Evolutionary conservation across 306 rosid species (phyloP).

Genomic region (Sicyos edulis): DNA sequence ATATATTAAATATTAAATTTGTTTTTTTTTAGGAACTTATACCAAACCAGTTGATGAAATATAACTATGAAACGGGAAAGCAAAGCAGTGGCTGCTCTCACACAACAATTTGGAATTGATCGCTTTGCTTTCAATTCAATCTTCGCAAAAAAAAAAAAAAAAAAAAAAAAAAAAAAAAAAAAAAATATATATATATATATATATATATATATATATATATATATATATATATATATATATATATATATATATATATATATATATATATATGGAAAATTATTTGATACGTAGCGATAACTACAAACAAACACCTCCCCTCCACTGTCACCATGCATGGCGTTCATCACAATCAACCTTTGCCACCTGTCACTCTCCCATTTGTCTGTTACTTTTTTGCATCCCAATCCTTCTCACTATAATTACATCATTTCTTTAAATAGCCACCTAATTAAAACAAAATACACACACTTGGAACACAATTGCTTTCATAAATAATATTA

Average conservation of each 20-base stretch:
- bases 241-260: too few relatives aligned
- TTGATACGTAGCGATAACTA: conserved; percentile 14
- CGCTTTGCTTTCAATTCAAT: conserved; percentile 66
- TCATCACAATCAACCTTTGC: conserved; percentile 11
- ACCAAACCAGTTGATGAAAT: background rate
- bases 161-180: too few relatives aligned
- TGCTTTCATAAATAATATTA: too few relatives aligned
- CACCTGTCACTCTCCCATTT: background rate
- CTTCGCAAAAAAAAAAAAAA: conserved; percentile 10
- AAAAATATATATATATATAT: too few relatives aligned
- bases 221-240: too few relatives aligned
- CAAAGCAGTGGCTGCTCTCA: background rate
- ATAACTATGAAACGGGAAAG: conserved; percentile 6
- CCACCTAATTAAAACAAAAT: too few relatives aligned
- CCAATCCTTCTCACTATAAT: background rate
- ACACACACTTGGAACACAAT: too few relatives aligned
- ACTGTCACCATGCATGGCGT: conserved; percentile 15
- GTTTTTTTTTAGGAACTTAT: too few relatives aligned
- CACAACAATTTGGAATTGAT: conserved; percentile 23
- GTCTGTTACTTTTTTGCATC: background rate
- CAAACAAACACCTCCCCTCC: conserved; percentile 14
- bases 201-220: too few relatives aligned
- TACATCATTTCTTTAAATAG: background rate
- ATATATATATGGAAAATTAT: background rate
- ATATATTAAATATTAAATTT: too few relatives aligned